Evolutionary conservation across 2,329 filamentous ascomycete species (phyloP).

Genomic region (Aspergillus oerlinghausenensis): DNA sequence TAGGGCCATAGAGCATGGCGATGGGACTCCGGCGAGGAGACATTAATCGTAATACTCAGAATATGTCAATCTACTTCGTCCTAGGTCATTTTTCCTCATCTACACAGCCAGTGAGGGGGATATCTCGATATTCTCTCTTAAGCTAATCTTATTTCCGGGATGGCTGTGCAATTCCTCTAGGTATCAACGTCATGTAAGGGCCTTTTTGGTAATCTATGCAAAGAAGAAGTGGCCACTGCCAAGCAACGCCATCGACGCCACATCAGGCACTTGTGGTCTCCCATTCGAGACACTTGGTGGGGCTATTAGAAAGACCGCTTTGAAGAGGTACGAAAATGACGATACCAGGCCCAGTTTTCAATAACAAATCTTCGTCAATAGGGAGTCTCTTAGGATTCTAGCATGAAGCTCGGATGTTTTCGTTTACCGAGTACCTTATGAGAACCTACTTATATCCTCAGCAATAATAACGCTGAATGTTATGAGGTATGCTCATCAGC

Average conservation of each 20-base stretch:
- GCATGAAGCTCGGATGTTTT: background rate
- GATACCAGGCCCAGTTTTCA: background rate
- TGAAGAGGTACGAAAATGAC: background rate
- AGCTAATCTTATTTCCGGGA: background rate
- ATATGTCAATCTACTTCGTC: background rate
- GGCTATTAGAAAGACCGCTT: no score
- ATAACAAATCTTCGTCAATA: background rate
- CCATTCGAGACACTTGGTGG: background rate
- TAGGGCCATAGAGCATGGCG: no score
- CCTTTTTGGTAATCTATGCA: no score
- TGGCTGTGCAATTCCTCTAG: background rate
- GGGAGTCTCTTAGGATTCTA: background rate
- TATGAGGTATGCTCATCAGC: no score
- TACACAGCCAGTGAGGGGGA: background rate
- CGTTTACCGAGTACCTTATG: no score
- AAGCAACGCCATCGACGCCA: slow-evolving; percentile 9
- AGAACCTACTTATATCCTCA: background rate
- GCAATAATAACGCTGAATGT: no score
- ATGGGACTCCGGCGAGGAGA: no score
- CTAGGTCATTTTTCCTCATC: background rate
- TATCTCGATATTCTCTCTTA: background rate
- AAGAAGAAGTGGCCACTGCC: slow-evolving; percentile 1
- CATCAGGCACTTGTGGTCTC: background rate
- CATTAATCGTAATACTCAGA: background rate
- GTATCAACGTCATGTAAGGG: background rate